Evolutionary conservation across 2,329 filamentous ascomycete genomes (phyloP).

Genomic region (Alternaria sp.): DNA sequence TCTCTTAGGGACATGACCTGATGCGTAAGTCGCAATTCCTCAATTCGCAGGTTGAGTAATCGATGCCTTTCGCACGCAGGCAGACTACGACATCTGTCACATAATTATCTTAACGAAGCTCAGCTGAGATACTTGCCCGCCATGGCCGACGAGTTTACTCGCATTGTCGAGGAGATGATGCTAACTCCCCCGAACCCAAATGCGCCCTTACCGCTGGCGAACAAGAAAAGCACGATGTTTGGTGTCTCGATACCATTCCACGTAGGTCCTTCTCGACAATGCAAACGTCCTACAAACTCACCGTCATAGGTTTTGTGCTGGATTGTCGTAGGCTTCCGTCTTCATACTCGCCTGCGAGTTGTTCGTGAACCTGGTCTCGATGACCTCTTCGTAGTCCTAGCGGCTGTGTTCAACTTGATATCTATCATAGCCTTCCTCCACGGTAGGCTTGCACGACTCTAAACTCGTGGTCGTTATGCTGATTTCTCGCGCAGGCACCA

Average conservation of each 20-base stretch:
- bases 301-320: slow-evolving; percentile 30
- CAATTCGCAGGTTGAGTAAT: background rate
- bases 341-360: slow-evolving; percentile 35
- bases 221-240: slow-evolving; percentile 29
- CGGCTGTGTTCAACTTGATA: slow-evolving; percentile 30
- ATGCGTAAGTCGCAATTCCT: background rate
- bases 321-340: slow-evolving; percentile 33
- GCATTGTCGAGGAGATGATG: slow-evolving; percentile 24
- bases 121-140: background rate
- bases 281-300: slow-evolving; percentile 6
- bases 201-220: slow-evolving; percentile 27
- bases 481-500: slow-evolving; percentile 23
- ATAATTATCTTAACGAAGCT: background rate
- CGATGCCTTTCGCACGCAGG: background rate
- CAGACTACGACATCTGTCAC: background rate
- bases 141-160: slow-evolving; percentile 16
- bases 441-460: slow-evolving; percentile 14
- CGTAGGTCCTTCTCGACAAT: slow-evolving; percentile 14
- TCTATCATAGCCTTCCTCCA: slow-evolving; percentile 27
- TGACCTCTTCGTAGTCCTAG: slow-evolving; percentile 42
- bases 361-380: slow-evolving; percentile 43
- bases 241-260: slow-evolving; percentile 38
- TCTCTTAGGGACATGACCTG: background rate
- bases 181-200: slow-evolving; percentile 31
- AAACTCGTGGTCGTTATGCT: background rate